phyloP scores from a whole-genome alignment of 2,329 filamentous ascomycete species.

The Verticillium zaregamsianum region DNA sequence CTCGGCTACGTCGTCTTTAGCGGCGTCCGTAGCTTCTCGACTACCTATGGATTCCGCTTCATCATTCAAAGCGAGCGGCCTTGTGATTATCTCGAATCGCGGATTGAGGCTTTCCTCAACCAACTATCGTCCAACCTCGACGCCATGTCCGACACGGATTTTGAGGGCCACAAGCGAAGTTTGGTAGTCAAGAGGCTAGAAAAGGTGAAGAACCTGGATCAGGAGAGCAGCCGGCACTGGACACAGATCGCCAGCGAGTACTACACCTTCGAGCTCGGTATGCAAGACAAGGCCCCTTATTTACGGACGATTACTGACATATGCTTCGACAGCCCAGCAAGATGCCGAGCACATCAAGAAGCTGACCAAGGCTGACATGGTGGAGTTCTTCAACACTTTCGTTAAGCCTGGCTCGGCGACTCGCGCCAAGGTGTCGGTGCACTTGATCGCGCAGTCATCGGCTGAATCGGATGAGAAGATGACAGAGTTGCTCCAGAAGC shows the following conservation, averaged over 20 bases:
- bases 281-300: conserved; percentile 21
- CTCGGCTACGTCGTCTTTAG: conserved; percentile 96
- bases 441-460: conserved; percentile 70
- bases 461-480: conserved; percentile 41
- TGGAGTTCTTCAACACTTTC: conserved; percentile 72
- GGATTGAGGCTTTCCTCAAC: conserved; percentile 81
- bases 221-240: conserved; percentile 83
- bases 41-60: conserved; percentile 80
- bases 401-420: conserved; percentile 69
- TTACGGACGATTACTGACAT: conserved; percentile 13
- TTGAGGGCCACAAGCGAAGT: conserved; percentile 87
- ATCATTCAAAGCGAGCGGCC: conserved; percentile 91
- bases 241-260: conserved; percentile 78
- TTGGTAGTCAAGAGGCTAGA: conserved; percentile 83
- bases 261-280: conserved; percentile 86
- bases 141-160: conserved; percentile 76
- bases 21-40: conserved; percentile 65
- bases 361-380: conserved; percentile 74
- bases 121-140: conserved; percentile 62
- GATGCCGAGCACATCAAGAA: conserved; percentile 72
- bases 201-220: conserved; percentile 85
- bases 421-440: conserved; percentile 80
- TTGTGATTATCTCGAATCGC: conserved; percentile 76
- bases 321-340: conserved; percentile 52
- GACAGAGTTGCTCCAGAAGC: conserved; percentile 31